phyloP scores from a whole-genome alignment of 768 basidiomycete genomes.

The Coprinopsis sp. region DNA sequence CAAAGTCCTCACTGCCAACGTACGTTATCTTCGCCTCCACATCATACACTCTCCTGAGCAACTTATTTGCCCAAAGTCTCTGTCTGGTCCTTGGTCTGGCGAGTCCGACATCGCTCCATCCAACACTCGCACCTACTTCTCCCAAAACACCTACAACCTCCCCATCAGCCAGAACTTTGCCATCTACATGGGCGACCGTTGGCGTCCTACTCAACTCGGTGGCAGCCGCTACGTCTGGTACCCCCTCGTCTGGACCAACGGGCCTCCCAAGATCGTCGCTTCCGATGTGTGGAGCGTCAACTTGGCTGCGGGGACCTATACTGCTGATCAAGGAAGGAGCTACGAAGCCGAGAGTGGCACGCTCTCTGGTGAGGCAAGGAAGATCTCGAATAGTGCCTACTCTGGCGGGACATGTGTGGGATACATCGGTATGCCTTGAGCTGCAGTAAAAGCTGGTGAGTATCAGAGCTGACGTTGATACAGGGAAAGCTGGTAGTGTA shows the following conservation, averaged over 20 bases:
- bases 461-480: neutral
- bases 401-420: conserved; percentile 53
- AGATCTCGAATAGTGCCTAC: conserved; percentile 40
- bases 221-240: conserved; percentile 61
- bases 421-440: conserved; percentile 50
- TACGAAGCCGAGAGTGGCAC: conserved; percentile 56
- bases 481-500: conserved; percentile 54
- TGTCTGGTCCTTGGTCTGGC: conserved; percentile 51
- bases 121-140: conserved; percentile 52
- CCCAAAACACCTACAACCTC: conserved; percentile 56
- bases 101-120: conserved; percentile 53
- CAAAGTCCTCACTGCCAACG: conserved; percentile 50
- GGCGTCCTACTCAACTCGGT: conserved; percentile 49
- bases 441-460: neutral
- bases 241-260: conserved; percentile 54
- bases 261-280: conserved; percentile 44
- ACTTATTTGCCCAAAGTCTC: conserved; percentile 33
- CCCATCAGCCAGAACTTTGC: conserved; percentile 41
- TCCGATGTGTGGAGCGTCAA: conserved; percentile 58
- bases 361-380: conserved; percentile 41
- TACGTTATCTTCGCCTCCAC: conserved; percentile 19
- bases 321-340: conserved; percentile 43
- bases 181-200: conserved; percentile 65
- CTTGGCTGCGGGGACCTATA: conserved; percentile 45
- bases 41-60: neutral